A percentile compares a stretch with the other conserved stretches of the same genome.
phyloP scores from a whole-genome alignment of 768 basidiomycete species.

The Cystofilobasidium capitatum region DNA sequence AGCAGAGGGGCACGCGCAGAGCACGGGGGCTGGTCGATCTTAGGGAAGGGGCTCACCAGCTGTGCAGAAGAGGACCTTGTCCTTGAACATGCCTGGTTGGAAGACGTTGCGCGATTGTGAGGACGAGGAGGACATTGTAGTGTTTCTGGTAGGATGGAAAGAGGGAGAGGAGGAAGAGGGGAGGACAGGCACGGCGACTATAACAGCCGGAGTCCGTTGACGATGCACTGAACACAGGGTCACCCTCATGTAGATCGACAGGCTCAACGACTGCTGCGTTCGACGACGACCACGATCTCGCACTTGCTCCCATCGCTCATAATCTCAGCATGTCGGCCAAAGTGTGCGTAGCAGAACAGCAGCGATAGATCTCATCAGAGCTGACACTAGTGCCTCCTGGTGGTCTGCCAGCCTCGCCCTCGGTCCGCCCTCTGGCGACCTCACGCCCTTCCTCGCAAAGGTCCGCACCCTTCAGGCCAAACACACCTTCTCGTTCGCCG shows the following conservation, averaged over 20 bases:
- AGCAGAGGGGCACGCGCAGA: neutral
- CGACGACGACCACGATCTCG: neutral
- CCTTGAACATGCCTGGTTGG: slow-evolving; percentile 70
- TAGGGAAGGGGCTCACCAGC: slow-evolving; percentile 48
- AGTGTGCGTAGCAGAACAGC: neutral
- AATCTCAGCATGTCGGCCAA: slow-evolving; percentile 8
- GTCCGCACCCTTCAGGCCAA: slow-evolving; percentile 23
- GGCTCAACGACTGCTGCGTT: no score
- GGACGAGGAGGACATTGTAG: neutral
- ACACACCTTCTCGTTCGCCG: slow-evolving; percentile 18
- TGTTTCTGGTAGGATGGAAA: no score
- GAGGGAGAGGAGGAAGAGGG: neutral
- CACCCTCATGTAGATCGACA: no score
- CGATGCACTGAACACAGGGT: no score
- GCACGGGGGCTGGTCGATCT: no score
- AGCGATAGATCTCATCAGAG: neutral
- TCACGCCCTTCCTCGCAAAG: slow-evolving; percentile 22
- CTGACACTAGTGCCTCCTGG: neutral
- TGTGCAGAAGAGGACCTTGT: slow-evolving; percentile 71
- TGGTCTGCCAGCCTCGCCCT: slow-evolving; percentile 20
- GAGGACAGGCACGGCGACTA: no score
- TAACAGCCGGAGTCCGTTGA: no score
- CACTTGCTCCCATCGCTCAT: neutral
- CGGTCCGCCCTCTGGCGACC: slow-evolving; percentile 10
- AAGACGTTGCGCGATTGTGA: slow-evolving; percentile 43